Conservation (phyloP, 169 alveolate species). For the Plasmodium coatneyi region DNA sequence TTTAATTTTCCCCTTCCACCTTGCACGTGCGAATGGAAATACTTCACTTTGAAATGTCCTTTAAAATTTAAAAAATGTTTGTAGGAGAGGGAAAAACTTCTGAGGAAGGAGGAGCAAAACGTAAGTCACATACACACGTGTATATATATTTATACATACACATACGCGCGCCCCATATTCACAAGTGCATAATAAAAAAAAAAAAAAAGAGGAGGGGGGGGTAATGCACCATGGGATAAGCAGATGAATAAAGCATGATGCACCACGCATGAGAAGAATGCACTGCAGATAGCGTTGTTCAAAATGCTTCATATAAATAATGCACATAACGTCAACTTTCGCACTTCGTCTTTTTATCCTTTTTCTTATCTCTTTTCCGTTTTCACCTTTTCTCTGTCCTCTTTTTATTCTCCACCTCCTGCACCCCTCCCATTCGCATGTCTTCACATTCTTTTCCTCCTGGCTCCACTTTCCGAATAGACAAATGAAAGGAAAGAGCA, state of each 20-base stretch:
- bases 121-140: slow-evolving; percentile 28
- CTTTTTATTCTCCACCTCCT: background rate
- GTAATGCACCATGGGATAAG: background rate
- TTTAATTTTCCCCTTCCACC: slow-evolving; percentile 1
- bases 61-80: slow-evolving; percentile 34
- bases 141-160: background rate
- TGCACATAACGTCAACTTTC: background rate
- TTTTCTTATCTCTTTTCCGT: background rate
- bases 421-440: background rate
- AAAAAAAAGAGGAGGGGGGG: background rate
- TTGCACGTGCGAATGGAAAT: background rate
- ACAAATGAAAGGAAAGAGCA: slow-evolving; percentile 71
- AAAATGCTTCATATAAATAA: background rate
- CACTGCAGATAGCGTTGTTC: background rate
- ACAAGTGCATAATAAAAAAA: background rate
- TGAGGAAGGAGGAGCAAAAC: slow-evolving; percentile 41
- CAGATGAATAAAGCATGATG: background rate
- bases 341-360: background rate
- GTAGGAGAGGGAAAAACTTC: slow-evolving; percentile 51
- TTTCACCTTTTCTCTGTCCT: background rate
- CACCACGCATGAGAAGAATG: background rate
- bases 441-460: slow-evolving; percentile 4
- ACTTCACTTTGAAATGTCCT: background rate
- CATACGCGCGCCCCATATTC: background rate
- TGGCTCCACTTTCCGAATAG: slow-evolving; percentile 10